Evolutionary conservation across 371 early-diverging fungal genomes (phyloP), one percentile per base, ranked within the genome.

Genomic region (Catenaria anguillulae): DNA sequence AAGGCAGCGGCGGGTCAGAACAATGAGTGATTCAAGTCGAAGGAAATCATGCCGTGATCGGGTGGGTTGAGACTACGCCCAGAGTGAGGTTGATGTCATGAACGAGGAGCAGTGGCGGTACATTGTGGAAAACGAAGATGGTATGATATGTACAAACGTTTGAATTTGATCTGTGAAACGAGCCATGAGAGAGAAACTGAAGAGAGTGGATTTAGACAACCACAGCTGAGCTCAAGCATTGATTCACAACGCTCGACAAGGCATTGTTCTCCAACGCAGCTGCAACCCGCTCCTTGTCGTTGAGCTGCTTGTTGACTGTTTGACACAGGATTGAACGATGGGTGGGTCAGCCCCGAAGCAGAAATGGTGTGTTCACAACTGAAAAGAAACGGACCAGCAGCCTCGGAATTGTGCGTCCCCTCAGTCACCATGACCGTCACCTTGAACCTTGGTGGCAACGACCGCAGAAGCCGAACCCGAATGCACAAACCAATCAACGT

Each of bases 241-340:
- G 92, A 65, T 94, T 92, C 37, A 95, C 95, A 0, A 95, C 95
- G 67, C 92, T 90, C 52, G 93, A 71, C 55, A 97, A 70, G 69
- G 92, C 89, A 10, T 76, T 75, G 74, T 99, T 99, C 68, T 98
- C 98, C 65, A 97, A 77, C 6, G 99, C 99, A 5, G 99, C 99
- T 4, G 94, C 93, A 10, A 98, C 98, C 62, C 99, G 81, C 70
- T 99, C 99, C 81, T 98, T 99, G 71, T 99, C 99, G 72, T 93
- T 93, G 61, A 99, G 77, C 73, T 99, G 99, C 73, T 97, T 98
- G 75, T 97, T 98, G 46, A 98, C 89, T 71, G 55, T n/a, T 24
- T 40, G 40, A 10, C 43, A 62, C 26, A 59, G 46, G 24, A n/a
- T n/a, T n/a, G n/a, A n/a, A n/a, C 37, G 37, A 4, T 8, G 8